Evolutionary conservation across 495 filamentous ascomycete genomes (phyloP).

Genomic region (Penicillium coffeae): DNA sequence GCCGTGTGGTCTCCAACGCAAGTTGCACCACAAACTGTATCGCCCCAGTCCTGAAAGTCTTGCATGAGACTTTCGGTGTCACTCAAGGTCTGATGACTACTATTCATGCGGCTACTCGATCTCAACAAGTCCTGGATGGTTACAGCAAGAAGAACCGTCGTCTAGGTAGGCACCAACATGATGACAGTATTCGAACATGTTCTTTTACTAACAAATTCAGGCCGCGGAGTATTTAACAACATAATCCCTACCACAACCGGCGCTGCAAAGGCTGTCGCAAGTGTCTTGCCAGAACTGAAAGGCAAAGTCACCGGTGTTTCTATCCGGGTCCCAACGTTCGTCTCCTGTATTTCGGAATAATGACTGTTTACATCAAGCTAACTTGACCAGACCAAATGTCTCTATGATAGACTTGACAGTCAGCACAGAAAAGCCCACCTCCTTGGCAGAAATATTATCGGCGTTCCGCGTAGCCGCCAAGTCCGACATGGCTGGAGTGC

Average conservation of each 20-base stretch:
- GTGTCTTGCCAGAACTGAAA: conserved; percentile 27
- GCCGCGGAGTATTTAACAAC: conserved; percentile 33
- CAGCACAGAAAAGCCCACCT: conserved; percentile 31
- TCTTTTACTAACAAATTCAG: conserved; percentile 6
- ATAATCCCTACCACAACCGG: conserved; percentile 36
- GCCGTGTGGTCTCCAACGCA: conserved; percentile 29
- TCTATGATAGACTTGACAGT: conserved; percentile 37
- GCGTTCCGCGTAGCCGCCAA: conserved; percentile 31
- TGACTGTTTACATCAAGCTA: neutral
- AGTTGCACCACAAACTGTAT: conserved; percentile 39
- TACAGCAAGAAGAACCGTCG: conserved; percentile 39
- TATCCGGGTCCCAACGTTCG: conserved; percentile 35
- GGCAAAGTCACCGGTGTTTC: conserved; percentile 35
- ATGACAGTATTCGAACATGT: neutral
- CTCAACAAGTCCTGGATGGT: conserved; percentile 35
- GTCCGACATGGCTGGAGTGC: conserved; percentile 25
- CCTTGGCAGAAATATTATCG: conserved; percentile 27
- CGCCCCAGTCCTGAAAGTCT: conserved; percentile 32
- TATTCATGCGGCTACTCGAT: conserved; percentile 33
- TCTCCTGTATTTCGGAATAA: neutral
- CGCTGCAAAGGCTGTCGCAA: conserved; percentile 32
- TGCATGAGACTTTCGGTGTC: conserved; percentile 28
- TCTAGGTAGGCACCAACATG: conserved; percentile 14
- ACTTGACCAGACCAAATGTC: conserved; percentile 26
- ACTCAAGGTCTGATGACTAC: conserved; percentile 33